phyloP scores from a whole-genome alignment of 495 filamentous ascomycete genomes.

The Saxispiralis lemnorum region DNA sequence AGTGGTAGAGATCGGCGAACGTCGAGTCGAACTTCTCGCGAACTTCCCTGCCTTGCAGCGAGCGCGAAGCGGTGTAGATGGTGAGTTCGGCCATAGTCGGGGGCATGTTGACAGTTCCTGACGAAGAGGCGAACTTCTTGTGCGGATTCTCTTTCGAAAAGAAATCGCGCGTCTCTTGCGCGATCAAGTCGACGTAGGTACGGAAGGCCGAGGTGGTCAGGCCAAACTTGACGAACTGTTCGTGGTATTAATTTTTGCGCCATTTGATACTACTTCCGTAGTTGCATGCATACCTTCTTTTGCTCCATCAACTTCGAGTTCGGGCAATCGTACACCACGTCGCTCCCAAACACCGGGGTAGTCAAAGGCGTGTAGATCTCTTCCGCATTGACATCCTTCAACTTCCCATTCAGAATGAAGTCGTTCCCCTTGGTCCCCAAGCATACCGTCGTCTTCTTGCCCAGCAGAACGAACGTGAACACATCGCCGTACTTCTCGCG shows the following conservation, averaged over 20 bases:
- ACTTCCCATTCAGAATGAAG: slow-evolving; percentile 45
- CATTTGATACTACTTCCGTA: no score
- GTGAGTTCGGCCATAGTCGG: slow-evolving; percentile 43
- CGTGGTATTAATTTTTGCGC: background rate
- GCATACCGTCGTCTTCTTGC: slow-evolving; percentile 44
- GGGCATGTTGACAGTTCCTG: slow-evolving; percentile 36
- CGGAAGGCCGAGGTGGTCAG: slow-evolving; percentile 44
- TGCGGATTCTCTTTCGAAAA: slow-evolving; percentile 14
- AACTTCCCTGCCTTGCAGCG: slow-evolving; percentile 48
- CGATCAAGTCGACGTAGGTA: slow-evolving; percentile 42
- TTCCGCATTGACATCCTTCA: slow-evolving; percentile 44
- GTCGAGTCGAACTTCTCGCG: slow-evolving; percentile 42
- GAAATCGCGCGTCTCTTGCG: slow-evolving; percentile 35
- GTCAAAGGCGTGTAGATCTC: slow-evolving; percentile 45
- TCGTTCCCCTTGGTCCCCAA: slow-evolving; percentile 45
- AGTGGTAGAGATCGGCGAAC: slow-evolving; percentile 46
- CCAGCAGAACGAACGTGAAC: slow-evolving; percentile 47
- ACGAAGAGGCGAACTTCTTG: slow-evolving; percentile 31
- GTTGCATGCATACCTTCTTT: slow-evolving; percentile 37
- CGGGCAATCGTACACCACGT: slow-evolving; percentile 50
- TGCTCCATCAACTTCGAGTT: slow-evolving; percentile 53
- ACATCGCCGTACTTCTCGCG: slow-evolving; percentile 48
- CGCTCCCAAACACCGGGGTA: slow-evolving; percentile 43
- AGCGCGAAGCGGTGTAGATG: slow-evolving; percentile 49
- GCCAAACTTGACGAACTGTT: slow-evolving; percentile 48